Evolutionary conservation across 2,329 filamentous ascomycete species (phyloP), one percentile per base, ranked within the genome.

Genomic region (Aspergillus sp.): DNA sequence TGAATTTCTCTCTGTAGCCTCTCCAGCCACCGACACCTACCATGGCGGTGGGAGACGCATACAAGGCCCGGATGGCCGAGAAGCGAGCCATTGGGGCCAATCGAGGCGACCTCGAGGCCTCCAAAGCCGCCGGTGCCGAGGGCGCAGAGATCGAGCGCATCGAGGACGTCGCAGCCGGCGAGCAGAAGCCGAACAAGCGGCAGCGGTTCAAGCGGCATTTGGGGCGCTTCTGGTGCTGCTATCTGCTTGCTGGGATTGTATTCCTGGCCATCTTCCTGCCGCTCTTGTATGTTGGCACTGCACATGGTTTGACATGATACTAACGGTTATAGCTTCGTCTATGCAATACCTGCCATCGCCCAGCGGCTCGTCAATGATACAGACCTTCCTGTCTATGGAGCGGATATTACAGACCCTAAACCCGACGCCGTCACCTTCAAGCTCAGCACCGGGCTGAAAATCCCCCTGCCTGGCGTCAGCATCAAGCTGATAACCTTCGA

Each of bases 401-500:
- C 64, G 2, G 24, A 59, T 24, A 63, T 67, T n/a, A 57, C 65
- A 9, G 46, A 67, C 34, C 65, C 64, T 3, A 65, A 57, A 8
- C 54, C 61, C 1, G 55, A 59, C 13, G 50, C 27, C n/a, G 52
- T 69, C 3, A 63, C 62, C 2, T 67, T 68, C 17, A 62, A 56
- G 2, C 58, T 69, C 11, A 46, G 63, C 20, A 66, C 66, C 1
- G 61, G 62, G 2, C 45, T 69, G 11, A 60, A 49, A 1, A 50
- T 69, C 5, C 66, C 66, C 0, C 11, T 49, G 11, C 27, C 27
- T 1, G 63, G 61, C 1, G 51, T 68, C n/a, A 51, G 41, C 1
- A 60, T 67, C 24, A 52, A 39, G 9, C 61, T 59, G 0, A 72
- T 78, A 24, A 70, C 78, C 0, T 60, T 79, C 41, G 67, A 68